A percentile compares a stretch with the other conserved stretches of the same genome.
Evolutionary conservation across 2,329 filamentous ascomycete genomes (phyloP).

Genomic region (Diaporthe sp.): DNA sequence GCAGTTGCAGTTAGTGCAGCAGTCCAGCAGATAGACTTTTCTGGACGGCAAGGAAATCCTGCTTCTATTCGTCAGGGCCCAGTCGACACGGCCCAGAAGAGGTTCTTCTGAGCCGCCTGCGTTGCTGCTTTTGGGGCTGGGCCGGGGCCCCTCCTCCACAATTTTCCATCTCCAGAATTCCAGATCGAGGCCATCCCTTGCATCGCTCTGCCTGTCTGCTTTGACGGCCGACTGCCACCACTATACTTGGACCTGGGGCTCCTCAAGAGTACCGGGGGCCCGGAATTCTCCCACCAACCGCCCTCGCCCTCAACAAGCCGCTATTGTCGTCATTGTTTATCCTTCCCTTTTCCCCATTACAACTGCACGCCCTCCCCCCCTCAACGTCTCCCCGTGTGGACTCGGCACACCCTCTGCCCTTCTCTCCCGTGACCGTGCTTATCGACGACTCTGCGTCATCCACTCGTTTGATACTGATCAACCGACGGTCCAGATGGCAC

Average conservation of each 20-base stretch:
- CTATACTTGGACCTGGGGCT: not conserved
- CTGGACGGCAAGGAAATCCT: constrained; percentile 2
- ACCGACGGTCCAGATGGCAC: constrained; percentile 17
- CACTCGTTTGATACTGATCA: constrained; percentile 36
- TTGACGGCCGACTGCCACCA: not conserved
- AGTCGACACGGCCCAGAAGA: not conserved
- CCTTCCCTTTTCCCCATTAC: constrained; percentile 1
- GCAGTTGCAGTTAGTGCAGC: not conserved
- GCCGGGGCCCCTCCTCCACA: constrained; percentile 31
- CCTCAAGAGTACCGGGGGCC: constrained; percentile 11
- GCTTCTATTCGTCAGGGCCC: constrained; percentile 9
- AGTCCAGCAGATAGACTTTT: constrained; percentile 11
- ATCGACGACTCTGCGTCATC: constrained; percentile 34
- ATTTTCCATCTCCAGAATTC: constrained; percentile 30
- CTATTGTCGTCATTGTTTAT: constrained; percentile 37
- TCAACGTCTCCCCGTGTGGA: not conserved
- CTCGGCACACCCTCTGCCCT: not conserved
- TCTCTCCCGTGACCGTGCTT: not conserved
- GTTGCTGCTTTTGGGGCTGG: constrained; percentile 26
- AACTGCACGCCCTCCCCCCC: not conserved
- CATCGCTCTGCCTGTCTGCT: constrained; percentile 25
- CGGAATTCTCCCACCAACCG: constrained; percentile 18
- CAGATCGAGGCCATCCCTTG: constrained; percentile 35
- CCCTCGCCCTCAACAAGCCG: constrained; percentile 11
- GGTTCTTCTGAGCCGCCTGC: not conserved